Base-by-base conservation (phyloP, 345 rosid genomes). In the Laguncularia racemosa region DNA sequence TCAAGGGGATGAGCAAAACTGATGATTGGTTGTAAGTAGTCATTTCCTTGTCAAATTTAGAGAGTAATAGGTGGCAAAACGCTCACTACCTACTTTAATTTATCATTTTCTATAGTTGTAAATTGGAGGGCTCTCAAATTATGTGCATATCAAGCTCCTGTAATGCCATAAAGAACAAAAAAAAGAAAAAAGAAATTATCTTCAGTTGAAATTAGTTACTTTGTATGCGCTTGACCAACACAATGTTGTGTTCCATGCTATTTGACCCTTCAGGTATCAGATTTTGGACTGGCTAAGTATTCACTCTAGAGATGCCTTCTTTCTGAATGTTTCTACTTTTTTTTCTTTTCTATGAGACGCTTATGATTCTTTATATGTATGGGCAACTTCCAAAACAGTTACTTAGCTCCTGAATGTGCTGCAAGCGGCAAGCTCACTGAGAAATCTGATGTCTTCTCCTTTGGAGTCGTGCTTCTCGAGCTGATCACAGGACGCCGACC, bases 381-480 rank as follows among this genome's bases (percentile, higher is more conserved):
- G 14, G 38, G 40, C 11, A 33, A 33, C 20, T 40, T 9, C 48
- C 1, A 21, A 33, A 69, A 67, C 78, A 85, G 98, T 61, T 91
- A 91, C 80, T 55, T 91, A 74, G 96, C 95, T 56, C 98, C 96
- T 1, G 98, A 91, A 62, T 91, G 88, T 78, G 92, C 92, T 20
- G 72, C 95, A 40, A 81, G 90, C 13, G 96, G 98, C 20, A 86
- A 86, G 74, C 81, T 91, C 16, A 76, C 95, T n/a, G 88, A 81
- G 44, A 91, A 91, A 52, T 84, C 98, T 3, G 98, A 91, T 55
- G 88, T 88, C 26, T 91, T 81, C 72, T 91, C 96, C 14, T 86
- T 82, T 46, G 95, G 98, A 50, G 86, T 86, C 14, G 85, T 91
- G 79, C 92, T 91, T 59, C 79, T 88, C 16, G 96, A 91, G 79